Base-by-base conservation (phyloP, 2,329 filamentous ascomycete species). In the Microsporum audouinii region DNA sequence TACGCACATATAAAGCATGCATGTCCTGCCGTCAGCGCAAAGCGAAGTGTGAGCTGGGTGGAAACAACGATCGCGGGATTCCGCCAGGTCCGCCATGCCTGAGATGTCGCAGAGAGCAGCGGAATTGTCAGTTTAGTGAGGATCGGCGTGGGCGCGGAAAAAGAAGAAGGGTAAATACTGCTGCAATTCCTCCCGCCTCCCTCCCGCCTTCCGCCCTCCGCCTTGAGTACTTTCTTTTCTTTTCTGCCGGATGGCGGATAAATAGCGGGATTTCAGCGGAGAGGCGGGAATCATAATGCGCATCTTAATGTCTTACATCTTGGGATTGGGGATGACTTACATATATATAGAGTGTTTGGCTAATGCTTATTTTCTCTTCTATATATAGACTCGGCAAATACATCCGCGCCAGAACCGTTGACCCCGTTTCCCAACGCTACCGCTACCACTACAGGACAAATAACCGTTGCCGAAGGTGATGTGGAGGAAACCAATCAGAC, bases 1-100 rank as follows among this genome's bases (percentile, higher is more conserved):
- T 80, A 69, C 78, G 79, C 63, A 78, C 79, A 41, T 81, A 81
- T 75, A 81, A 81, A 69, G 79, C 79, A 27, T 81, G 79, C 68
- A 76, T 80, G 61, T 76, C 78, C 61, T 81, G 79, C 66, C 78
- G 79, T 58, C 76, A 79, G 65, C 73, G 78, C 59, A 81, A 81
- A 70, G 77, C 79, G 58, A 80, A 79, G 69, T 81, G 79, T 64
- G 78, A 80, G 43, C 68, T 80, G 31, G 74, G 74, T 8, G 74
- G 73, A 2, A 65, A 75, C 60, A 74, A 73, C 62, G 76, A 78
- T 31, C 68, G 62, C 45, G 62, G 62, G 51, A 63, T 63, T 59
- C 59, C 63, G 39, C 49, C 73, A 53, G 72, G 73, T 63, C 71
- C 72, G 8, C 73, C 78, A 36, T 81, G 79, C 66, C 75, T 77